Evolutionary conservation across 1,284 basidiomycete genomes (phyloP), one percentile per base, ranked within the genome.

Genomic region (Wallemia ichthyophaga): DNA sequence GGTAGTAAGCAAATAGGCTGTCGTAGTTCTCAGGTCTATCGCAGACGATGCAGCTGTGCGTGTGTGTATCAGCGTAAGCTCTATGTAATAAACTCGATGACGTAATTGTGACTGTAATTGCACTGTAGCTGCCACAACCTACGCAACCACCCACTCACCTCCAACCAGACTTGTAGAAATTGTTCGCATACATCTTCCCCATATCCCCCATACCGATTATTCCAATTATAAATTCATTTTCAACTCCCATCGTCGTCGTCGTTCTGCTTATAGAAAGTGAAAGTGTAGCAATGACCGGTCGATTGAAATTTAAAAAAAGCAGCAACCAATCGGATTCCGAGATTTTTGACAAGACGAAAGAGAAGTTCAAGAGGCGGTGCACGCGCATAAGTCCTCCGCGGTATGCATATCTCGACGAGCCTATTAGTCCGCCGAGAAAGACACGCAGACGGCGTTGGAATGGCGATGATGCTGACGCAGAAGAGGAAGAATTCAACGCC

Each of bases 31-130:
- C 77, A 0, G 87, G 84, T 9, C 79, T 71, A 70, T 98, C 92
- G 68, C 92, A 96, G 5, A 96, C 88, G 68, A 86, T 79, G 58
- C 98, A 87, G 67, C 86, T 85, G 61, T n/a, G n/a, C n/a, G n/a
- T n/a, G n/a, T n/a, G n/a, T n/a, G n/a, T n/a, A n/a, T n/a, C n/a
- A n/a, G n/a, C n/a, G n/a, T n/a, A n/a, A n/a, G n/a, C n/a, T n/a
- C n/a, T n/a, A n/a, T n/a, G n/a, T n/a, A n/a, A n/a, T n/a, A n/a
- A n/a, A n/a, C n/a, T n/a, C n/a, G n/a, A n/a, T n/a, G n/a, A n/a
- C n/a, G n/a, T n/a, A n/a, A n/a, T n/a, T n/a, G n/a, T n/a, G n/a
- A n/a, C n/a, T n/a, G n/a, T n/a, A n/a, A n/a, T n/a, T n/a, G n/a
- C 55, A 27, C 32, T 28, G 59, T 31, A 56, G 59, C 27, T 60